These are phyloP conservation scores for Silene conica DNA, from an alignment of 148 eudicot genomes.

Conservation along the genomic window DNA sequence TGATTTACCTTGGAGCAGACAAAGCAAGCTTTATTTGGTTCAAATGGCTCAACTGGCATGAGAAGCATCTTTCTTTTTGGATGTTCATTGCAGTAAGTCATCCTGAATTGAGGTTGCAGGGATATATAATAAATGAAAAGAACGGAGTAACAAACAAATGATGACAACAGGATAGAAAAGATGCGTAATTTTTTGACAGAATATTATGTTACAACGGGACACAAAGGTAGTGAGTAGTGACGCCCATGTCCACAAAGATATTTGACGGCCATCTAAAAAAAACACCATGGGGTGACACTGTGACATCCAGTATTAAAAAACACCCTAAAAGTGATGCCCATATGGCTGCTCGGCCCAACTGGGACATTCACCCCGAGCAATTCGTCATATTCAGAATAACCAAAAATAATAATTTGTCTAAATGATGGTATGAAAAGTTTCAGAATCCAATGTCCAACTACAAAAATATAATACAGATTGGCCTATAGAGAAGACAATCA, in stretches of 20 bases:
- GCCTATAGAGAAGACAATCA: neutral
- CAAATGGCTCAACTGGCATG: slow-evolving; percentile 94
- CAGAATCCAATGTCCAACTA: neutral
- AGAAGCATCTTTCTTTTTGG: slow-evolving; percentile 89
- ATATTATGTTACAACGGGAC: no score
- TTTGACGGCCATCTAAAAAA: no score
- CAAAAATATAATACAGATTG: neutral
- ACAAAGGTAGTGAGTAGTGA: no score
- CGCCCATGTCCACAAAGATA: no score
- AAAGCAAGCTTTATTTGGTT: slow-evolving; percentile 80
- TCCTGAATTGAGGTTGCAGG: slow-evolving; percentile 37
- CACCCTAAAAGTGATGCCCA: neutral
- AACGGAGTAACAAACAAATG: neutral
- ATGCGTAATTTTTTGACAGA: neutral
- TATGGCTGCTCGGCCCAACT: neutral
- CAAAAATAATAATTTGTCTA: neutral
- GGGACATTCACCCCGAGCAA: slow-evolving; percentile 6
- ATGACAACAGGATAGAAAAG: neutral
- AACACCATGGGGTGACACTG: no score
- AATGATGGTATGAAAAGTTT: neutral
- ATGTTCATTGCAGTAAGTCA: slow-evolving; percentile 88
- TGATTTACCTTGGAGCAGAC: slow-evolving; percentile 79
- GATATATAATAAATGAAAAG: slow-evolving; percentile 1
- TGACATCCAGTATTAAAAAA: neutral
- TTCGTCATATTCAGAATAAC: slow-evolving; percentile 1